A percentile compares a stretch with the other conserved stretches of the same genome.
phyloP scores from a whole-genome alignment of 495 filamentous ascomycete species.

The Xylaria grammica region DNA sequence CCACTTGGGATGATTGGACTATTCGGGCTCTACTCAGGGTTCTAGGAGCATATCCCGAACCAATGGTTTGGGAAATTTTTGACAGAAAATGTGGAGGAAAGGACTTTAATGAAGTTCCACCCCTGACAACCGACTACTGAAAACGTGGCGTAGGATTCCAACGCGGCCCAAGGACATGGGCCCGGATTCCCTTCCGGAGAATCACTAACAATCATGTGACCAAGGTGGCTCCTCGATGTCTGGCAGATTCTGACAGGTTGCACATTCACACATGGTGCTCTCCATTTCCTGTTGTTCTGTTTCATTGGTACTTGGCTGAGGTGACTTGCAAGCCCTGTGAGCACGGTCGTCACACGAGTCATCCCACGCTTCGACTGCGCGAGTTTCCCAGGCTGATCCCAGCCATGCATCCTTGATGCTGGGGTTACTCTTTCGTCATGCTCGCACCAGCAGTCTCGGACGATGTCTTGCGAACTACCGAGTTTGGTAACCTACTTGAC shows the following conservation, averaged over 20 bases:
- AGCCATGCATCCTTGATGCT: background rate
- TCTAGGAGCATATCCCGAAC: slow-evolving; percentile 9
- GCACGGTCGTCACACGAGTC: slow-evolving; percentile 7
- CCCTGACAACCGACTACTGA: slow-evolving; percentile 11
- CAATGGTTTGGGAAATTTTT: slow-evolving; percentile 25
- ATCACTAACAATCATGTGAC: slow-evolving; percentile 20
- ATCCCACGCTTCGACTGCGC: background rate
- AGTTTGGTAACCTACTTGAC: background rate
- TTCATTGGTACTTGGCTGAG: background rate
- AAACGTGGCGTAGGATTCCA: slow-evolving; percentile 21
- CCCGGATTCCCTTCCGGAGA: slow-evolving; percentile 23
- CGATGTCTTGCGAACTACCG: slow-evolving; percentile 1
- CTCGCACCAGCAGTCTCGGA: background rate
- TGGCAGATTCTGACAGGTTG: background rate
- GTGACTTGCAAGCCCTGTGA: slow-evolving; percentile 1
- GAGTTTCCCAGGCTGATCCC: slow-evolving; percentile 8
- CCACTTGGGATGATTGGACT: slow-evolving; percentile 21
- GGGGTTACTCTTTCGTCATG: slow-evolving; percentile 10
- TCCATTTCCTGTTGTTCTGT: background rate
- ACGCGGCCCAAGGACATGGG: slow-evolving; percentile 23
- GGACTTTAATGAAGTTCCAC: slow-evolving; percentile 21
- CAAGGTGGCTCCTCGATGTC: slow-evolving; percentile 4
- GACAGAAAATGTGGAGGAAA: slow-evolving; percentile 25
- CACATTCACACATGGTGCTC: slow-evolving; percentile 6
- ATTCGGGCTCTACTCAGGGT: slow-evolving; percentile 21